Evolutionary conservation across 2,329 filamentous ascomycete species (phyloP).

Genomic region (Aspergillus uvarum): DNA sequence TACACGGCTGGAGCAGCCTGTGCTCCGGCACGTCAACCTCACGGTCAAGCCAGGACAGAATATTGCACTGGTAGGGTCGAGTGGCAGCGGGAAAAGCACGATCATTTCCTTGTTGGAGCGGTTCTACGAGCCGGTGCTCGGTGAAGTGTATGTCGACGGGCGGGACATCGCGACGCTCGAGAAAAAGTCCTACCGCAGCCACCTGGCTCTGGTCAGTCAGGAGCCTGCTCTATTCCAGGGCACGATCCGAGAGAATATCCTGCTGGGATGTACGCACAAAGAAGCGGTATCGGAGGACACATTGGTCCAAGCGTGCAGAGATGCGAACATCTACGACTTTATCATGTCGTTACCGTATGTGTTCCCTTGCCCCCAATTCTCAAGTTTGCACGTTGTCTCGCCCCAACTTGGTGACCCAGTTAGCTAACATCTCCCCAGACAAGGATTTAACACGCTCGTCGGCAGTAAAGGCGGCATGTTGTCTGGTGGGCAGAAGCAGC

Average conservation of each 20-base stretch:
- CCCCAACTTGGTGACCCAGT: neutral
- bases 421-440: neutral
- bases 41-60: conserved; percentile 48
- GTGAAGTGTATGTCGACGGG: conserved; percentile 64
- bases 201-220: conserved; percentile 68
- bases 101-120: conserved; percentile 59
- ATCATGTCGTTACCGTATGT: conserved; percentile 26
- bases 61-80: conserved; percentile 54
- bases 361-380: neutral
- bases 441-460: conserved; percentile 26
- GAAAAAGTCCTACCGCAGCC: conserved; percentile 59
- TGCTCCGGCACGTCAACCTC: conserved; percentile 21
- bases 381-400: neutral
- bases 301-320: conserved; percentile 22
- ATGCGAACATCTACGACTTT: conserved; percentile 31
- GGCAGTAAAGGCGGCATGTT: conserved; percentile 27
- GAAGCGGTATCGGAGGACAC: conserved; percentile 15
- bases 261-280: conserved; percentile 50
- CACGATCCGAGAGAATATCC: conserved; percentile 65
- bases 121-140: conserved; percentile 66
- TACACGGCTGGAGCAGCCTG: conserved; percentile 17
- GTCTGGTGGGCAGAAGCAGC: conserved; percentile 39
- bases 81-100: conserved; percentile 61
- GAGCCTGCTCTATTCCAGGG: conserved; percentile 69
- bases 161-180: conserved; percentile 58